phyloP scores from a whole-genome alignment of 768 basidiomycete species.

The Tremella yokohamensis region DNA sequence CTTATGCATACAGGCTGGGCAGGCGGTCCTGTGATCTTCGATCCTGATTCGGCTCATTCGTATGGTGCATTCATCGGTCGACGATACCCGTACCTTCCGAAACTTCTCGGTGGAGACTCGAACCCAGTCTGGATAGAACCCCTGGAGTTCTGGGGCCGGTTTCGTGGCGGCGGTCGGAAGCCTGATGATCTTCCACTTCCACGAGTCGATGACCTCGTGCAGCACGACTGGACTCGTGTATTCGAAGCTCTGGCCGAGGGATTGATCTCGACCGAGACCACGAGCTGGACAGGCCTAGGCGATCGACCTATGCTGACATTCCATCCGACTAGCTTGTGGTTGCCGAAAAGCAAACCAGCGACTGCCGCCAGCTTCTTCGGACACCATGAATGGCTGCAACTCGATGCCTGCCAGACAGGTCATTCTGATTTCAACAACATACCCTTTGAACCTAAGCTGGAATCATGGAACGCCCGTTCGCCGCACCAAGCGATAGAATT shows the following conservation, averaged over 20 bases:
- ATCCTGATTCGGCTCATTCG: constrained; percentile 6
- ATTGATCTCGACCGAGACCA: constrained; percentile 9
- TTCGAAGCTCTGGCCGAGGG: constrained; percentile 17
- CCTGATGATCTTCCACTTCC: background rate
- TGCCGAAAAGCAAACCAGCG: constrained; percentile 7
- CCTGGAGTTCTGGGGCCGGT: too few species aligned
- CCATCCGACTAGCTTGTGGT: constrained; percentile 18
- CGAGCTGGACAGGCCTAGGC: too few species aligned
- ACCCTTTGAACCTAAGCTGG: background rate
- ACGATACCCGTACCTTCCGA: constrained; percentile 25
- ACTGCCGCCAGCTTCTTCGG: constrained; percentile 14
- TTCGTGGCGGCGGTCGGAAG: background rate
- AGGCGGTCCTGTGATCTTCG: constrained; percentile 11
- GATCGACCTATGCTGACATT: constrained; percentile 7
- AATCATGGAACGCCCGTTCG: background rate
- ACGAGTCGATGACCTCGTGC: background rate
- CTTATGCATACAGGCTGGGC: too few species aligned
- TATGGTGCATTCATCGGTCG: constrained; percentile 21
- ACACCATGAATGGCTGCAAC: constrained; percentile 16
- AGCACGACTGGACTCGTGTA: constrained; percentile 10
- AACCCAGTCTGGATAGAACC: constrained; percentile 19
- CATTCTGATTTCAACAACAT: constrained; percentile 5
- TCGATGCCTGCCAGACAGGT: constrained; percentile 19
- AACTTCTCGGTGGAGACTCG: constrained; percentile 20
- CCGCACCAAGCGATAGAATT: background rate